Evolutionary conservation across 176 grass and related monocot genomes (phyloP), one percentile per base, ranked within the genome.

Genomic region (Oryza glumipatula): DNA sequence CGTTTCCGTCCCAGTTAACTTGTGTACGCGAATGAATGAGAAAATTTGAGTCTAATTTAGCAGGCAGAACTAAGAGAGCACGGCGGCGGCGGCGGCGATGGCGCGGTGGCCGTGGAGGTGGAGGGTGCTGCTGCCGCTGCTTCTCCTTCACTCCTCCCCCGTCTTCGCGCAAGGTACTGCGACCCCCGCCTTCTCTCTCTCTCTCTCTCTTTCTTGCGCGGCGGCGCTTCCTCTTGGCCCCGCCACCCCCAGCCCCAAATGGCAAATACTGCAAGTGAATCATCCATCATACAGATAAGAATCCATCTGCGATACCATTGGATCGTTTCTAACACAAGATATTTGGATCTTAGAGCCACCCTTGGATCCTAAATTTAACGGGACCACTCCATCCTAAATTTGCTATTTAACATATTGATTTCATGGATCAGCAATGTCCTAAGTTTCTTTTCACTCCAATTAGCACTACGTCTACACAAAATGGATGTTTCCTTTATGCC

Each of bases 91-190:
- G 35, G 3, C 16, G 81, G 71, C 28, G 73, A 83, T 88, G 86
- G 54, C n/a, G 32, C 33, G 68, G 47, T 49, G 47, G 84, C 43
- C 66, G 32, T 65, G 79, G 86, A 67, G 75, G 32, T 65, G 79
- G 86, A 67, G 75, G 68, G 19, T 64, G 81, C 17, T 38, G 68
- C 58, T 88, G 80, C 75, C 68, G 28, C 80, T 78, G 68, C 74
- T 88, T 14, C 86, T 88, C 56, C 64, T 79, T 60, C 68, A 45
- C 68, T 84, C 58, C 4, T 60, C 58, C 24, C 46, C 83, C 33
- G 56, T 73, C 58, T 17, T 22, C 45, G 75, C 80, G 24, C 81
- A 84, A 79, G 86, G 81, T 88, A 26, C 43, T 9, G 33, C 14
- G 2, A 44, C 35, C 52, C n/a, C 12, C 12, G 12, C 21, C 14